Evolutionary conservation across 805 yeast species (phyloP), one percentile per base, ranked within the genome.

Genomic region (Wickerhamiella spandovensis): DNA sequence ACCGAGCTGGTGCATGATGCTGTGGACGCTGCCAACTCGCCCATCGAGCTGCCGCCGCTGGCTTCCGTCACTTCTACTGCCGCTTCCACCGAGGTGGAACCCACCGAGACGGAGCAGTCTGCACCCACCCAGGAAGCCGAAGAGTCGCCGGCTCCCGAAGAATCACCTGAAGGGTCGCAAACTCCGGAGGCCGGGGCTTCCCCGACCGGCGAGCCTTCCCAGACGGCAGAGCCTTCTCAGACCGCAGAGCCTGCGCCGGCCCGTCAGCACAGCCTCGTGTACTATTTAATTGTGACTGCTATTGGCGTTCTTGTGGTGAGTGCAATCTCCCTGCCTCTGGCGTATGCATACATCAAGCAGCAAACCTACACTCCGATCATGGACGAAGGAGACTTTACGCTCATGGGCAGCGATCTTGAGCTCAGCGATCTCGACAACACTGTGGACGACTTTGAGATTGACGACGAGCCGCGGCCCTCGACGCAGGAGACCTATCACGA

Each of bases 391-490:
- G 49, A 46, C 32, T 50, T 50, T 30, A 44, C 50, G n/a, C 47
- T 51, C 18, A 21, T 39, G 17, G 53, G 44, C n/a, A 47, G 55
- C 25, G 57, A 51, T 24, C 45, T 54, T 43, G 58, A 54, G 45
- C 55, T 54, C 30, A 51, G 51, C 24, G 54, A 54, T 22, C 32
- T 47, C 32, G 49, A 51, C 10, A 51, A 48, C 39, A 35, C 18
- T 6, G 39, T 20, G 9, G 39, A 35, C 39, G 20, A 35, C 3
- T 52, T 52, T 35, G 54, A 49, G 25, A 37, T 52, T 24, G 51
- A 47, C 22, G 52, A 28, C 39, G 20, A 35, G 7, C 39, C 39
- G 7, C 39, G 20, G 18, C 20, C 39, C 5, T 35, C 39, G 20
- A 17, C 39, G 4, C 20, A 35, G n/a, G 39, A 35, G 3, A 35